These are phyloP conservation scores for Euryodendron excelsum DNA, from an alignment of 148 eudicot species.

Conservation along the genomic window DNA sequence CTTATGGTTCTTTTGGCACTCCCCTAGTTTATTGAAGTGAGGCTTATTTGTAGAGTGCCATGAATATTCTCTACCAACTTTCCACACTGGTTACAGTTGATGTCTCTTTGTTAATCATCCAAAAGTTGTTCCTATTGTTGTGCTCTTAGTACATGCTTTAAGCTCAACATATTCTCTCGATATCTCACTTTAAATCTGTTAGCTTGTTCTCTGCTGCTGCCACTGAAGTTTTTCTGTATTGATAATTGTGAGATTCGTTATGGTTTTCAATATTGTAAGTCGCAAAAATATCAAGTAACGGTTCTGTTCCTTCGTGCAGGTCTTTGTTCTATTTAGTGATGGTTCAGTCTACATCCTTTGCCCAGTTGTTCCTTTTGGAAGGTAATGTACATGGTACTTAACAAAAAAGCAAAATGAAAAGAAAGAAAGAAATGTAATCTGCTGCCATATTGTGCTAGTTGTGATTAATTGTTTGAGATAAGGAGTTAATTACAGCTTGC, in stretches of 20 bases:
- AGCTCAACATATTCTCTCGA: neutral
- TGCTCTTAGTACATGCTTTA: neutral
- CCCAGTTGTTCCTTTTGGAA: conserved; percentile 94
- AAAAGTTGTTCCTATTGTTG: neutral
- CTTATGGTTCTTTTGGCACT: no score
- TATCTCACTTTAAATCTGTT: neutral
- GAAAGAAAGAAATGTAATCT: no score
- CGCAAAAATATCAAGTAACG: neutral
- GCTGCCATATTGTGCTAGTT: neutral
- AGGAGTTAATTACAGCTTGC: neutral
- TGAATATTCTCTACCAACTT: neutral
- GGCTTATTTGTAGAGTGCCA: neutral
- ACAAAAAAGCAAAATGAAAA: no score
- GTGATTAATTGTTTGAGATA: neutral
- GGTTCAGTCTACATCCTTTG: conserved; percentile 81
- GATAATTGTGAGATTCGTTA: neutral
- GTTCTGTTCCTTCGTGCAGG: conserved; percentile 49
- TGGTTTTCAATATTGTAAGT: neutral
- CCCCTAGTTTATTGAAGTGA: neutral
- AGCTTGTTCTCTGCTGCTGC: neutral
- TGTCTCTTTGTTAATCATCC: neutral
- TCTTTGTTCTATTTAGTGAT: conserved; percentile 77
- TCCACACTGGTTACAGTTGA: neutral
- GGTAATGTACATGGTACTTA: conserved; percentile 44
- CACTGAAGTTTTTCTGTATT: neutral